Base-by-base conservation (phyloP, 257 asterid species). In the Henckelia pumila region DNA sequence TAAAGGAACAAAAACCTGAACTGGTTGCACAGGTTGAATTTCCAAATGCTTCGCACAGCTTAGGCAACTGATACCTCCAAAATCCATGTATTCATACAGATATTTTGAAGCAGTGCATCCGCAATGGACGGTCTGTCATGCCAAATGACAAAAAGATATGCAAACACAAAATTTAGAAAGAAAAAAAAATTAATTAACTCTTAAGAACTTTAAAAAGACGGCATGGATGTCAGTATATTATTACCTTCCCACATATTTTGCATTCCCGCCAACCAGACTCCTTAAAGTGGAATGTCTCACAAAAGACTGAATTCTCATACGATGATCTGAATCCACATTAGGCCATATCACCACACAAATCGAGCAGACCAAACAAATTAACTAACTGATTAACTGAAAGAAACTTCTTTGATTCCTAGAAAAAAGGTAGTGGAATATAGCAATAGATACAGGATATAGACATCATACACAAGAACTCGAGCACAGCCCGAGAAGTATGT, bases 221-320 rank as follows among this genome's bases (percentile, higher is more conserved):
- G 72, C 16, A 71, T 69, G 21, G 59, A 63, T 16, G 40, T 69
- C 37, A 52, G 47, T 67, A 44, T 60, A 49, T 33, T 17, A 55
- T 69, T 70, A 87, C 99, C 96, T 91, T 93, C 70, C 86, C 73
- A 63, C 99, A 94, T 17, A 79, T 35, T 76, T 77, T 84, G 83
- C 99, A 94, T 67, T 83, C 95, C 77, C 97, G 84, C 99, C 99
- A 94, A 69, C 97, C 99, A 66, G 95, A 74, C 71, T 90, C 97
- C 3, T 85, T 85, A 60, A 59, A 59, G 74, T 94, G 99, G 80
- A 91, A 94, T 16, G 81, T 84, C 64, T 85, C 91, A 62, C 99
- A 94, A 74, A 82, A 94, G 67, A 78, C 72, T 22, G 80, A 79
- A 74, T 83, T 89, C 76, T 94, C 97, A 66, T 80, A 91, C 14